Evolutionary conservation across 108 stramenopile species (phyloP).

Genomic region (Mediolabrus comicus): DNA sequence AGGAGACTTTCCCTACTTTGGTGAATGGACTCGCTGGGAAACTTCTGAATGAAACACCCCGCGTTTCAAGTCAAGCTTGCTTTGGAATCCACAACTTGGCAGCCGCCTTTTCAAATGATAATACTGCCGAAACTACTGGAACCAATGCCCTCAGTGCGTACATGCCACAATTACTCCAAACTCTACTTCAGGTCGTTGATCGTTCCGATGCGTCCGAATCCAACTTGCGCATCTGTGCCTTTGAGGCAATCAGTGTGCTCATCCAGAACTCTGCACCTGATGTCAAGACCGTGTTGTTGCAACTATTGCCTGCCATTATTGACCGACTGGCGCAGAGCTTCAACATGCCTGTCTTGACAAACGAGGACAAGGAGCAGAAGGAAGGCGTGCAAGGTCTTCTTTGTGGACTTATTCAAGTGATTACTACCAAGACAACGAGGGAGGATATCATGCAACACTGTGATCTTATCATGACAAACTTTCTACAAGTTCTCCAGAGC

Average conservation of each 20-base stretch:
- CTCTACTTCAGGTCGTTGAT: slow-evolving; percentile 80
- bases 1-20: slow-evolving; percentile 74
- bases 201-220: slow-evolving; percentile 84
- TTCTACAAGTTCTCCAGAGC: slow-evolving; percentile 85
- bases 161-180: slow-evolving; percentile 74
- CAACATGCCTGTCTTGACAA: slow-evolving; percentile 64
- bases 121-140: slow-evolving; percentile 47
- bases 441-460: slow-evolving; percentile 71
- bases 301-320: slow-evolving; percentile 77
- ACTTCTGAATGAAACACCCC: slow-evolving; percentile 67
- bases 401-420: slow-evolving; percentile 82
- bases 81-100: slow-evolving; percentile 93
- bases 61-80: slow-evolving; percentile 87
- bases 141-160: slow-evolving; percentile 76
- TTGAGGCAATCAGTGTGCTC: slow-evolving; percentile 83
- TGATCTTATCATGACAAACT: slow-evolving; percentile 82
- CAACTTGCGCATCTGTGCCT: slow-evolving; percentile 80
- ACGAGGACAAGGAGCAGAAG: slow-evolving; percentile 87
- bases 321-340: slow-evolving; percentile 80
- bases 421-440: slow-evolving; percentile 73
- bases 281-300: slow-evolving; percentile 54
- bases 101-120: slow-evolving; percentile 66
- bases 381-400: slow-evolving; percentile 85
- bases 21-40: slow-evolving; percentile 74
- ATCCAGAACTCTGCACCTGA: slow-evolving; percentile 88